These are phyloP conservation scores for Ambrosia artemisiifolia DNA, from an alignment of 129 eudicot species.

Conservation along the genomic window DNA sequence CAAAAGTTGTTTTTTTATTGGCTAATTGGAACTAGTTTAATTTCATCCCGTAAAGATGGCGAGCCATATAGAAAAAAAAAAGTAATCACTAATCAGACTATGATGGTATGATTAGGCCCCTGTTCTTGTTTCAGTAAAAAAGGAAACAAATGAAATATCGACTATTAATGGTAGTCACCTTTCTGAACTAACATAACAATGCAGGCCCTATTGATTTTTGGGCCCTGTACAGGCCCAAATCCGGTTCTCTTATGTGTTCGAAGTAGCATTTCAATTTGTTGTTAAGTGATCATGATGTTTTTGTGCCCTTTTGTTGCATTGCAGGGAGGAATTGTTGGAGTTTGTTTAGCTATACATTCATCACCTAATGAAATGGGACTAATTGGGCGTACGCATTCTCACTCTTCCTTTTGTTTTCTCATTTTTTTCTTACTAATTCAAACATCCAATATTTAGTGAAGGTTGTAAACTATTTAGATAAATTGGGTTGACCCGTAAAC, in stretches of 20 bases:
- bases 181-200: background rate
- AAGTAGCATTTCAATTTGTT: conserved; percentile 8
- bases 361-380: conserved; percentile 53
- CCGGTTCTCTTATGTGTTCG: background rate
- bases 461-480: background rate
- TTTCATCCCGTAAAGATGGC: background rate
- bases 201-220: background rate
- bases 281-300: background rate
- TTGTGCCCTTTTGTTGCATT: conserved; percentile 16
- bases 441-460: background rate
- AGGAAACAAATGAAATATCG: background rate
- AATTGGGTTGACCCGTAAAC: background rate
- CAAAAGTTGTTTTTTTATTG: no score
- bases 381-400: conserved; percentile 78
- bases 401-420: conserved; percentile 1
- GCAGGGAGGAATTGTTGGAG: conserved; percentile 85
- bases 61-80: background rate
- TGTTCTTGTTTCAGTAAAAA: background rate
- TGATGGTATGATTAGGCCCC: background rate
- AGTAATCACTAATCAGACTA: background rate
- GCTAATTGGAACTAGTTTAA: no score
- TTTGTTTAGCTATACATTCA: conserved; percentile 80
- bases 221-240: conserved; percentile 1
- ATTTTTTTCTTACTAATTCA: background rate
- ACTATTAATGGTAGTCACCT: background rate